Percentiles rank a stretch among this genome's conserved stretches.
Conservation (phyloP, 1,139 yeast species). For the Candida frijolesensis region DNA sequence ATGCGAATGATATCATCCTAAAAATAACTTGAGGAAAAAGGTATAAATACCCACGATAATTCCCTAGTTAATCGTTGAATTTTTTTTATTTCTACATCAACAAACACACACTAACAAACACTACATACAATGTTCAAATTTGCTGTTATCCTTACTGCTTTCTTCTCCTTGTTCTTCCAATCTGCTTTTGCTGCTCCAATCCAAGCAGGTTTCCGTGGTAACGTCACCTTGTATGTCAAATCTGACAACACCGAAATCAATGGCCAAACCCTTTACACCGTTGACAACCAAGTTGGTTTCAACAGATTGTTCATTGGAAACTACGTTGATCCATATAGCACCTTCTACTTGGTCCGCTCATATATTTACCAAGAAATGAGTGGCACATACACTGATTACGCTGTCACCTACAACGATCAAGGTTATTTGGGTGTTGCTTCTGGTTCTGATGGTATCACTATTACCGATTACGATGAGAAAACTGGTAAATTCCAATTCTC, state of each 20-base stretch:
- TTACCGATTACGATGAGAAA: not conserved
- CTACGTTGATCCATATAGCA: conserved; percentile 3
- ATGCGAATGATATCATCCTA: not conserved
- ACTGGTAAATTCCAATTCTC: conserved; percentile 2
- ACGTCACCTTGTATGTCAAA: conserved; percentile 4
- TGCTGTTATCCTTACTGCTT: conserved; percentile 4
- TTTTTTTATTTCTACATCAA: not conserved
- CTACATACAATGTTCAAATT: conserved; percentile 2
- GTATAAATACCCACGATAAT: not conserved
- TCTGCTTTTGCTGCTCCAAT: conserved; percentile 7
- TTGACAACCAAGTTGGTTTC: conserved; percentile 1
- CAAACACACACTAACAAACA: not conserved
- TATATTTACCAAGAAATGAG: conserved; percentile 1
- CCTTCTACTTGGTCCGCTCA: not conserved
- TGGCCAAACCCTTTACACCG: conserved; percentile 2
- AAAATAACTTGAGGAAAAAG: not conserved
- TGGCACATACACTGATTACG: not conserved
- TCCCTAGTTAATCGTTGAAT: not conserved
- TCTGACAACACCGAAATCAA: conserved; percentile 1
- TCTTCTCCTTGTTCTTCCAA: conserved; percentile 3
- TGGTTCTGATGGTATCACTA: conserved; percentile 7
- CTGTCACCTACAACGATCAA: not conserved
- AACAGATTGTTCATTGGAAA: conserved; percentile 2
- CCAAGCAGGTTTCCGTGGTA: conserved; percentile 5
- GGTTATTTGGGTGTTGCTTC: conserved; percentile 5